Base-by-base conservation (phyloP, 495 filamentous ascomycete species). In the Aspergillus kassunensis region DNA sequence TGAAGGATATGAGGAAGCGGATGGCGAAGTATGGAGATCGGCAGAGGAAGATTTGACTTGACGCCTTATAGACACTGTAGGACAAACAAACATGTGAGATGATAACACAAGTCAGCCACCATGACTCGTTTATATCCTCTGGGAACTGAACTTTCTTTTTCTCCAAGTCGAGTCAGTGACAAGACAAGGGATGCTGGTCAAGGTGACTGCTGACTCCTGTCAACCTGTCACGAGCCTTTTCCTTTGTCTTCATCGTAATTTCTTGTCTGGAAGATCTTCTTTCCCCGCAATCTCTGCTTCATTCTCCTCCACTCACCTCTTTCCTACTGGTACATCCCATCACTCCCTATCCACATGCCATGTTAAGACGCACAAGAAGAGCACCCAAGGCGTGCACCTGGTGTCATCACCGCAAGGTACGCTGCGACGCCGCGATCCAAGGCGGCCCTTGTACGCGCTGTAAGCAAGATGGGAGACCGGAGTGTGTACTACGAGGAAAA, bases 401-500 rank as follows among this genome's bases (percentile, higher is more conserved):
- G 56, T 79, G 75, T 44, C 68, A 74, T 39, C 67, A 72, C 51
- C 67, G 76, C n/a, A 77, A 78, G 54, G 75, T 79, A 24, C 71
- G 76, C 33, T 79, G 76, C 52, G 76, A 79, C 47, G 73, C 75
- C 9, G 72, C 72, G 2, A 72, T 76, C 23, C 62, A 69, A 9
- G 75, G 75, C 0, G 62, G 66, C 42, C 74, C 76, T 8, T 79
- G 74, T 56, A 76, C 76, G 54, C 75, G 76, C 35, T 79, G 76
- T 53, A 72, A 52, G 51, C 74, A 63, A 60, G 73, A 65, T 46
- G 71, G 65, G 55, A 70, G 56, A 59, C 67, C 13, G 52, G 66
- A 64, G 55, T 78, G 76, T 65, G 55, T 67, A 47, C 34, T 69
- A 42, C 54, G 62, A 15, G 37, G 45, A 5, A 62, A 59, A 34